phyloP scores from a whole-genome alignment of 2,329 filamentous ascomycete genomes.

The Paecilomyces sp. region DNA sequence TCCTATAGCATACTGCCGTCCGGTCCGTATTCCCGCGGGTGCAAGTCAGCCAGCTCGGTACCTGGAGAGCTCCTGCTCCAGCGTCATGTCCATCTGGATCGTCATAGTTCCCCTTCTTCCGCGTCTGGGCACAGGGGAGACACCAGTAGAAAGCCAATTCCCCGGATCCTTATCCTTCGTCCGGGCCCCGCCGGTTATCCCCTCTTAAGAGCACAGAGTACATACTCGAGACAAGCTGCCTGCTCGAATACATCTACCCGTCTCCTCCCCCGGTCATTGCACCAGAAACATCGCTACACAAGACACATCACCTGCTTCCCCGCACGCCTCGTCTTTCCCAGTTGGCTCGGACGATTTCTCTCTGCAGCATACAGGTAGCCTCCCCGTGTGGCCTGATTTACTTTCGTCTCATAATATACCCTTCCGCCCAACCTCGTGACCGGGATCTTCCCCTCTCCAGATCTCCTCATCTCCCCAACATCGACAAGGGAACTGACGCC shows the following conservation, averaged over 20 bases:
- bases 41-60: background rate
- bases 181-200: background rate
- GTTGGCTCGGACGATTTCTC: background rate
- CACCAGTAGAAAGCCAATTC: background rate
- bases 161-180: background rate
- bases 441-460: background rate
- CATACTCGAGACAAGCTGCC: background rate
- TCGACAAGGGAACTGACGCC: background rate
- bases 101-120: background rate
- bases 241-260: background rate
- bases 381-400: background rate
- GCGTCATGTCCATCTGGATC: background rate
- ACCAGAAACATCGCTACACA: background rate
- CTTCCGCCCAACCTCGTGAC: background rate
- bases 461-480: background rate
- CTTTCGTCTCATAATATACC: background rate
- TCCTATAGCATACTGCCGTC: background rate
- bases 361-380: background rate
- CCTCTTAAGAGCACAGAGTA: background rate
- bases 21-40: background rate
- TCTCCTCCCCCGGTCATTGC: background rate
- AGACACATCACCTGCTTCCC: background rate
- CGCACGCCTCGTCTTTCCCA: background rate
- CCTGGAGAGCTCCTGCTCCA: background rate
- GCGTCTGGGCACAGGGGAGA: background rate